Base-by-base conservation (phyloP, 1,139 yeast genomes). In the Protomyces macrosporus region DNA sequence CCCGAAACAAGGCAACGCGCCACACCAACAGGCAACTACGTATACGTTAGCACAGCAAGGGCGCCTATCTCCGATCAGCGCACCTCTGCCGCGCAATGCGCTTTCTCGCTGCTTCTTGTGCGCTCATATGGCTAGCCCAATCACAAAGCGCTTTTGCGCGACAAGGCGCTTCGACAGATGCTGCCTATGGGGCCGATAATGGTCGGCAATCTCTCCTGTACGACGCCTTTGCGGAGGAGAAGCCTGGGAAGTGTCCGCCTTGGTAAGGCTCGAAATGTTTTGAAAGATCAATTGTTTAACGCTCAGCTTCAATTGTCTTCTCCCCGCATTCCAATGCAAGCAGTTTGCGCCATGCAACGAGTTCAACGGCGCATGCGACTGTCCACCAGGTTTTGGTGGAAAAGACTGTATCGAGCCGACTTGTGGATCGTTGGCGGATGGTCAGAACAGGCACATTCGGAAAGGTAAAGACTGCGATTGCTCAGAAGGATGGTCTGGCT, bases 301-400 rank as follows among this genome's bases (percentile, higher is more conserved):
- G 12, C 23, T 6, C 14, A 75, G 97, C 72, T 93, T 93, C 82
- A 93, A 93, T 75, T 93, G 98, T 77, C 87, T 90, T 79, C 80
- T 90, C 14, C 96, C 97, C 7, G 88, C 90, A 67, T 90, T 89
- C 71, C 87, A 85, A 68, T 93, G 98, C 75, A 84, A 88, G 65
- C 98, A 93, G 72, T 93, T 86, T 73, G 90, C 96, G 36, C 77
- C 76, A 35, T 93, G 98, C 77, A 89, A 93, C 73, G 82, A 87
- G 53, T 89, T 80, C 74, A 88, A 95, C 1, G 98, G 98, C 0
- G 82, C 85, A 73, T 93, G 98, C 77, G 96, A 88, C 65, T 93
- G 98, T 75, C 84, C 89, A 53, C 86, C 84, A 42, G 98, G 98
- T 0, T 93, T 87, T 75, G 97, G 97, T 4, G 97, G 98, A 6